Percentiles rank a stretch among this genome's conserved stretches.
These are phyloP conservation scores for Saccharata proteae DNA, from an alignment of 2,329 filamentous ascomycete species.

Conservation along the genomic window DNA sequence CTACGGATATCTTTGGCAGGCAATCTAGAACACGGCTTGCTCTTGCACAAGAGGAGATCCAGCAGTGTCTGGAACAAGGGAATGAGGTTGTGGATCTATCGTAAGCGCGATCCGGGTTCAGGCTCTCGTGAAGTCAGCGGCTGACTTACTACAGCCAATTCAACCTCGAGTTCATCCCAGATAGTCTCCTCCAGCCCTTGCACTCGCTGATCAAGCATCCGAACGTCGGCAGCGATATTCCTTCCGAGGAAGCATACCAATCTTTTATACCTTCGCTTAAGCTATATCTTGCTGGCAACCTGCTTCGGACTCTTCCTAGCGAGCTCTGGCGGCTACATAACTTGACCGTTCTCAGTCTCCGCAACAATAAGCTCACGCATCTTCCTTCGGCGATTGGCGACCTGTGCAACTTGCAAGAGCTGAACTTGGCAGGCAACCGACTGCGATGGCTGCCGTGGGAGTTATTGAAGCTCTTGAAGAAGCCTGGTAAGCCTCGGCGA, in stretches of 20 bases:
- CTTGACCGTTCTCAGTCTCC: slow-evolving; percentile 53
- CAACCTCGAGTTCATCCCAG: slow-evolving; percentile 35
- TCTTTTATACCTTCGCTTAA: slow-evolving; percentile 47
- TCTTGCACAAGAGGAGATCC: slow-evolving; percentile 6
- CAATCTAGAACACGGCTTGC: background rate
- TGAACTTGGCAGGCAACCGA: slow-evolving; percentile 55
- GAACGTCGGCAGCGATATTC: slow-evolving; percentile 42
- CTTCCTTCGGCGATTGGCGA: slow-evolving; percentile 48
- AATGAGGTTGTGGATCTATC: slow-evolving; percentile 50
- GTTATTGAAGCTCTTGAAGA: slow-evolving; percentile 42
- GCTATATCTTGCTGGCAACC: slow-evolving; percentile 50
- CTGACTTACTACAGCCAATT: background rate
- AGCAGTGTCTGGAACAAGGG: slow-evolving; percentile 39
- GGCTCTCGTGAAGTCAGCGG: background rate
- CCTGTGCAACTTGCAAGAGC: slow-evolving; percentile 45
- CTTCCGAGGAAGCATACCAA: slow-evolving; percentile 47
- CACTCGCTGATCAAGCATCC: slow-evolving; percentile 25
- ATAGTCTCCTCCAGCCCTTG: slow-evolving; percentile 46
- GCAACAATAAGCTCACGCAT: slow-evolving; percentile 49
- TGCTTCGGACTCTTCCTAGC: slow-evolving; percentile 43
- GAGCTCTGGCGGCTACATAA: slow-evolving; percentile 50
- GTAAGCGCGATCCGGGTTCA: slow-evolving; percentile 28
- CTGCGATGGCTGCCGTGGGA: slow-evolving; percentile 51
- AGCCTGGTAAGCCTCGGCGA: slow-evolving; percentile 33
- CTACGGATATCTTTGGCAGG: no score